These are phyloP conservation scores for Fusarium keratoplasticum DNA, from an alignment of 2,329 filamentous ascomycete species.

Conservation along the genomic window DNA sequence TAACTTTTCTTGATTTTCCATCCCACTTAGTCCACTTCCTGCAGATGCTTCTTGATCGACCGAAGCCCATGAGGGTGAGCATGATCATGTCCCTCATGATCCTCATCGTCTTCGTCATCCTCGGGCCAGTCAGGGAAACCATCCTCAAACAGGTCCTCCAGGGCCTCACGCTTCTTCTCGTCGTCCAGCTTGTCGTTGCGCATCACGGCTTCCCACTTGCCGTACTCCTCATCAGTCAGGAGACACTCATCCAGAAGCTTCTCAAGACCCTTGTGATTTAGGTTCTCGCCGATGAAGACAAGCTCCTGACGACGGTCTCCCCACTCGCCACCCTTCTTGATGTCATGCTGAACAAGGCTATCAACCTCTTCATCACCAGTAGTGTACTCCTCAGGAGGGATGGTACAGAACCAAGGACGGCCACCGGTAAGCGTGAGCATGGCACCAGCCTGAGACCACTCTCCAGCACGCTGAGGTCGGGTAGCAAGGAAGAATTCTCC, in stretches of 20 bases:
- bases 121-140: constrained; percentile 68
- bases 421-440: constrained; percentile 72
- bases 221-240: constrained; percentile 69
- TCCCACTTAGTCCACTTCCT: constrained; percentile 34
- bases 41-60: constrained; percentile 38
- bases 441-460: constrained; percentile 73
- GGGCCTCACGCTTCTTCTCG: constrained; percentile 57
- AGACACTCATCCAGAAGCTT: constrained; percentile 69
- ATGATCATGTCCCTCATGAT: constrained; percentile 46
- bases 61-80: constrained; percentile 6
- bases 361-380: constrained; percentile 62
- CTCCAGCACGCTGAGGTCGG: constrained; percentile 64
- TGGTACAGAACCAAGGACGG: constrained; percentile 68
- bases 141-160: constrained; percentile 67
- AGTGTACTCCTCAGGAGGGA: constrained; percentile 62
- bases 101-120: constrained; percentile 53
- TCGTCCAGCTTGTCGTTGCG: constrained; percentile 49
- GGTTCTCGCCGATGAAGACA: constrained; percentile 77
- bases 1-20: not conserved
- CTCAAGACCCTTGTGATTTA: constrained; percentile 65
- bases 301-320: constrained; percentile 78
- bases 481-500: constrained; percentile 71
- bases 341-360: constrained; percentile 61
- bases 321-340: constrained; percentile 69
- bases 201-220: constrained; percentile 66